These are phyloP conservation scores for Colletotrichum lindemuthianum DNA, from an alignment of 2,329 filamentous ascomycete genomes.

Conservation along the genomic window DNA sequence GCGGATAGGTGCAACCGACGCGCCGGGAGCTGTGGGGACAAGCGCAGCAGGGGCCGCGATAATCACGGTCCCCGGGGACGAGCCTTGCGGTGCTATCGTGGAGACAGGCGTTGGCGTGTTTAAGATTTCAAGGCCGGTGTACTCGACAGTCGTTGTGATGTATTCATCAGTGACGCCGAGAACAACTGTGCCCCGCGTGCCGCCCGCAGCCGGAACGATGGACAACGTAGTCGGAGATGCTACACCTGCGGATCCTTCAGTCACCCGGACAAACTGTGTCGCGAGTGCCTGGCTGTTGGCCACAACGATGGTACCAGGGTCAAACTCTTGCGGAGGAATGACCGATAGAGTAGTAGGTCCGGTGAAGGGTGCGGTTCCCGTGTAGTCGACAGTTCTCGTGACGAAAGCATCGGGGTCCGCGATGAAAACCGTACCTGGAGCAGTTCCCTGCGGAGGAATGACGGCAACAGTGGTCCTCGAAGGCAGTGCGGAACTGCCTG, in stretches of 20 bases:
- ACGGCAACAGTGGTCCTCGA: slow-evolving; percentile 11
- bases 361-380: background rate
- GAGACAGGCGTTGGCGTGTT: slow-evolving; percentile 6
- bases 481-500: background rate
- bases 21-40: background rate
- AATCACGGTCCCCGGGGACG: slow-evolving; percentile 10
- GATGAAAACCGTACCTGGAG: slow-evolving; percentile 28
- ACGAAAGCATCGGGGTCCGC: slow-evolving; percentile 24
- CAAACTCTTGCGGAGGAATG: slow-evolving; percentile 11
- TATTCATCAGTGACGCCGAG: slow-evolving; percentile 4
- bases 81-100: slow-evolving; percentile 1
- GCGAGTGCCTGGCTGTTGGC: slow-evolving; percentile 2
- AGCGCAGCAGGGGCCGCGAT: background rate
- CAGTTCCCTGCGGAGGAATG: slow-evolving; percentile 9
- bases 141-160: slow-evolving; percentile 1
- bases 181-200: background rate
- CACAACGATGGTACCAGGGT: slow-evolving; percentile 18
- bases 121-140: slow-evolving; percentile 2
- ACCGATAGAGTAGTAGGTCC: slow-evolving; percentile 20
- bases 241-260: background rate
- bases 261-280: background rate
- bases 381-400: slow-evolving; percentile 20
- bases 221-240: slow-evolving; percentile 2
- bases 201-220: background rate
- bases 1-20: background rate